phyloP scores from a whole-genome alignment of 2,329 filamentous ascomycete genomes.

The Aureobasidium leucospermi region DNA sequence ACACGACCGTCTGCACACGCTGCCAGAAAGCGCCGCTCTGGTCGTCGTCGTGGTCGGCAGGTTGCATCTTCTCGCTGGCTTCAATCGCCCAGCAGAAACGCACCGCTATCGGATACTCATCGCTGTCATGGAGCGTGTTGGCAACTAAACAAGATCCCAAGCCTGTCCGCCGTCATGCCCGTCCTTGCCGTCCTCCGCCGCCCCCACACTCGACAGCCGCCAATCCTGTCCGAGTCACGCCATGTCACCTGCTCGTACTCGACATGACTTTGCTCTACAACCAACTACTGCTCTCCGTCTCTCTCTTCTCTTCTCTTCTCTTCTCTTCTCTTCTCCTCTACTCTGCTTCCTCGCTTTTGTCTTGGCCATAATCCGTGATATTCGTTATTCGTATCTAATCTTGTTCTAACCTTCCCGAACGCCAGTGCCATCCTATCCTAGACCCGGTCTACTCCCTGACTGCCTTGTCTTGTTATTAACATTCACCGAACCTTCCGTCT shows the following conservation, averaged over 20 bases:
- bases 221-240: too few species aligned
- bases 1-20: constrained; percentile 52
- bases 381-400: not conserved
- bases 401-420: not conserved
- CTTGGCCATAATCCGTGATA: not conserved
- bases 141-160: not conserved
- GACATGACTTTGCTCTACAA: too few species aligned
- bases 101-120: constrained; percentile 13
- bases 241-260: too few species aligned
- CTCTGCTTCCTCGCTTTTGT: not conserved
- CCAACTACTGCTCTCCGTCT: not conserved
- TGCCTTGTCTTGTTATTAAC: not conserved
- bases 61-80: constrained; percentile 40
- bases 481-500: too few species aligned
- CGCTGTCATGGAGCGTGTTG: not conserved
- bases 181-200: not conserved
- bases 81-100: constrained; percentile 9
- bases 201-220: too few species aligned
- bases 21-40: constrained; percentile 84
- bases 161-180: not conserved
- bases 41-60: constrained; percentile 56
- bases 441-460: too few species aligned
- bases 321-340: not conserved
- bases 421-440: not conserved
- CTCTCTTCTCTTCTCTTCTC: not conserved